A percentile compares a stretch with the other conserved stretches of the same genome.
Evolutionary conservation across 2,329 filamentous ascomycete genomes (phyloP).

Genomic region (Colletotrichum gigasporum): DNA sequence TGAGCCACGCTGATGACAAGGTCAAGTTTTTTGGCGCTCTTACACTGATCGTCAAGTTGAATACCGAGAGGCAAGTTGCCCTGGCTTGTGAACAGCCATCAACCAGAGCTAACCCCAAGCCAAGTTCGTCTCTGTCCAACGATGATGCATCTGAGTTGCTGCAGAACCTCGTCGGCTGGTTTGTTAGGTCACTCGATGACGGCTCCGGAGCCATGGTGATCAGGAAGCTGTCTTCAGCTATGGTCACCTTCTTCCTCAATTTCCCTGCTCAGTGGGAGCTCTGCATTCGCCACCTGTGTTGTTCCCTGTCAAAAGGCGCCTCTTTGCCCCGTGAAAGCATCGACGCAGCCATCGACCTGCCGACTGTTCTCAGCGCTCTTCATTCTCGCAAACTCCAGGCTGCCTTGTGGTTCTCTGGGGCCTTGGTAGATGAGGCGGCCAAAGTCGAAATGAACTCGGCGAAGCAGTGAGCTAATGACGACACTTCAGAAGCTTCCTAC

Average conservation of each 20-base stretch:
- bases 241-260: conserved; percentile 79
- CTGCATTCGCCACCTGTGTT: conserved; percentile 67
- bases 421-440: conserved; percentile 72
- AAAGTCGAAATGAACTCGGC: conserved; percentile 72
- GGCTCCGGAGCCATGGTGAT: conserved; percentile 69
- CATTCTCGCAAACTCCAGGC: conserved; percentile 60
- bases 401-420: conserved; percentile 71
- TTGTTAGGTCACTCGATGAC: conserved; percentile 62
- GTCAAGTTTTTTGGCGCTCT: conserved; percentile 92
- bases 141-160: conserved; percentile 68
- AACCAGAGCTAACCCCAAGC: conserved; percentile 2
- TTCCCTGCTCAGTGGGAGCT: conserved; percentile 74
- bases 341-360: conserved; percentile 47
- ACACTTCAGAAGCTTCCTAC: background rate
- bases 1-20: conserved; percentile 75
- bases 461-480: conserved; percentile 57
- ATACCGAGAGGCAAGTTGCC: conserved; percentile 76
- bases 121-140: conserved; percentile 60
- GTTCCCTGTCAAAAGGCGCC: conserved; percentile 52
- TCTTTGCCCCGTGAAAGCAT: conserved; percentile 35
- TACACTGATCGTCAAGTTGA: conserved; percentile 93
- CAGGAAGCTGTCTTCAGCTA: conserved; percentile 79
- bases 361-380: conserved; percentile 58
- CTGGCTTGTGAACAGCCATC: background rate
- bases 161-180: conserved; percentile 69